phyloP scores from a whole-genome alignment of 2,329 filamentous ascomycete genomes.

The Thielaviopsis populi region DNA sequence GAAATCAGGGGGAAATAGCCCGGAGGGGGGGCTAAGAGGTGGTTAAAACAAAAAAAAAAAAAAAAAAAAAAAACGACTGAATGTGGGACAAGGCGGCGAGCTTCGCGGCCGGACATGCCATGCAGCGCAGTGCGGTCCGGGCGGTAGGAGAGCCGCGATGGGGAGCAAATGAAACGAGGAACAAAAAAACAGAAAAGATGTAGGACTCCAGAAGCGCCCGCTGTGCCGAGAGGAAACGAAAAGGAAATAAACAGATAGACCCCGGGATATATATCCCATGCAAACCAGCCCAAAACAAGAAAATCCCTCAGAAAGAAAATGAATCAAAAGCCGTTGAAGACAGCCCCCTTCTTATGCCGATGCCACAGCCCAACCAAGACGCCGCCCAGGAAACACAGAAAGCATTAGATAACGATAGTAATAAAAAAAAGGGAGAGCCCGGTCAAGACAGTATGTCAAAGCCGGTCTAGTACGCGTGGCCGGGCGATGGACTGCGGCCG shows the following conservation, averaged over 20 bases:
- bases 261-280: background rate
- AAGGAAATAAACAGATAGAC: background rate
- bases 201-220: background rate
- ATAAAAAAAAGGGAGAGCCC: background rate
- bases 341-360: background rate
- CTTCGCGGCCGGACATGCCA: background rate
- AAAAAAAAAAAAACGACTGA: no score
- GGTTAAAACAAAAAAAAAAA: no score
- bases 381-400: slow-evolving; percentile 3
- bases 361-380: slow-evolving; percentile 1
- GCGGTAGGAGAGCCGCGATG: background rate
- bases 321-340: background rate
- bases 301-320: background rate
- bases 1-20: background rate
- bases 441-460: background rate
- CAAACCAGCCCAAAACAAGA: background rate
- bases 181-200: background rate
- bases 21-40: background rate
- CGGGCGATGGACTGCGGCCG: slow-evolving; percentile 6
- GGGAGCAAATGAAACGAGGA: background rate
- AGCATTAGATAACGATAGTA: background rate
- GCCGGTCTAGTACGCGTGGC: slow-evolving; percentile 7
- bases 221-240: background rate
- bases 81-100: background rate
- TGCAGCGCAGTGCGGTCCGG: background rate